These are phyloP conservation scores for Hyphopichia khmerensis DNA, from an alignment of 1,139 yeast species.

Conservation along the genomic window DNA sequence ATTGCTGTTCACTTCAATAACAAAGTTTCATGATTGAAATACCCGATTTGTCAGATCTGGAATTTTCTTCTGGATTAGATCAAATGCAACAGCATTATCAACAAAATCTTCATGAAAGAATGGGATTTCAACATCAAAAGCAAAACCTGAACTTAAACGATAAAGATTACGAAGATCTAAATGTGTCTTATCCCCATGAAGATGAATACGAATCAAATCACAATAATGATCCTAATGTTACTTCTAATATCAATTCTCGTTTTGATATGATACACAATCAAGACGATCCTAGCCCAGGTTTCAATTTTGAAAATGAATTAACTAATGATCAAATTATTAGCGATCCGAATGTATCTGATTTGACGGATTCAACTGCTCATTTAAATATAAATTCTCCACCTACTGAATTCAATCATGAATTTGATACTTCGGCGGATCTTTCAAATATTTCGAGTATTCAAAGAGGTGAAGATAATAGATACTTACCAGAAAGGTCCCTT, in stretches of 20 bases:
- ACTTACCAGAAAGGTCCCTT: too few relatives aligned
- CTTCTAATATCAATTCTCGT: neutral
- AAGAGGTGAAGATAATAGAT: neutral
- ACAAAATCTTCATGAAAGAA: neutral
- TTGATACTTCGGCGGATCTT: neutral
- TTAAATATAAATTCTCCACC: neutral
- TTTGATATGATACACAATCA: neutral
- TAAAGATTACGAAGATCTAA: neutral
- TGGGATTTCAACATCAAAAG: neutral
- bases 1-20: too few relatives aligned
- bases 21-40: conserved; percentile 36
- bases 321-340: neutral
- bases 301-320: neutral
- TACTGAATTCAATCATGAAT: neutral
- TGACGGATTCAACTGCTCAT: neutral
- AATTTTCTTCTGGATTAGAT: conserved; percentile 7
- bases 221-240: neutral
- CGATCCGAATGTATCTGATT: neutral
- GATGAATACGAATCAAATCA: neutral
- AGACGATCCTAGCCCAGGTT: conserved; percentile 1
- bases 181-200: neutral
- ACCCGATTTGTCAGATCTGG: conserved; percentile 36
- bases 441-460: neutral
- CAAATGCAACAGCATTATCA: conserved; percentile 6
- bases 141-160: neutral